Conservation (phyloP, 805 yeast species). For the Candida endomychidarum region DNA sequence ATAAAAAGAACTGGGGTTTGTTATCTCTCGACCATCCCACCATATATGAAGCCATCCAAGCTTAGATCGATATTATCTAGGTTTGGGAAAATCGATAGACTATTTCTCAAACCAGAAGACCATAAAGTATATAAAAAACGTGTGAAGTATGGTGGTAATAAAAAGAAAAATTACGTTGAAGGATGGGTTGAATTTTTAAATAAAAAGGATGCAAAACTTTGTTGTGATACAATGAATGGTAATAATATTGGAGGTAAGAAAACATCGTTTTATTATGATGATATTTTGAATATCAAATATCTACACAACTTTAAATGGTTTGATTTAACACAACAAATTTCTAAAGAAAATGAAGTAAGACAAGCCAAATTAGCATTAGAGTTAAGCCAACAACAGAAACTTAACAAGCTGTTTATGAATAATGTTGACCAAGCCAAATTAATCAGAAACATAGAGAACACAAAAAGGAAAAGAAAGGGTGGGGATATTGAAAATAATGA, state of each 20-base stretch:
- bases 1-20: conserved; percentile 83
- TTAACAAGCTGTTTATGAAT: conserved; percentile 78
- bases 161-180: conserved; percentile 81
- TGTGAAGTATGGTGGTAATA: conserved; percentile 87
- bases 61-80: conserved; percentile 74
- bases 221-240: conserved; percentile 84
- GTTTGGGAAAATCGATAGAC: conserved; percentile 86
- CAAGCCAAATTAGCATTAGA: conserved; percentile 87
- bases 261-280: conserved; percentile 89
- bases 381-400: conserved; percentile 80
- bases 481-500: conserved; percentile 17
- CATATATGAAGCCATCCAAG: conserved; percentile 95
- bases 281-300: conserved; percentile 86
- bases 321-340: conserved; percentile 89
- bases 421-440: conserved; percentile 86
- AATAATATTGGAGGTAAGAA: conserved; percentile 91
- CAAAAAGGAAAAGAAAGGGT: conserved; percentile 31
- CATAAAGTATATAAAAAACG: conserved; percentile 61
- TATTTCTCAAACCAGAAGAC: conserved; percentile 86
- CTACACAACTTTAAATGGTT: conserved; percentile 93
- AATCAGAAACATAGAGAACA: conserved; percentile 61
- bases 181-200: conserved; percentile 94
- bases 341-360: conserved; percentile 83
- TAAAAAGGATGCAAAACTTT: conserved; percentile 84
- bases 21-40: conserved; percentile 89